Evolutionary conservation across 23 red algal species (phyloP), one percentile per base, ranked within the genome.

Genomic region (Gracilariopsis chorda): DNA sequence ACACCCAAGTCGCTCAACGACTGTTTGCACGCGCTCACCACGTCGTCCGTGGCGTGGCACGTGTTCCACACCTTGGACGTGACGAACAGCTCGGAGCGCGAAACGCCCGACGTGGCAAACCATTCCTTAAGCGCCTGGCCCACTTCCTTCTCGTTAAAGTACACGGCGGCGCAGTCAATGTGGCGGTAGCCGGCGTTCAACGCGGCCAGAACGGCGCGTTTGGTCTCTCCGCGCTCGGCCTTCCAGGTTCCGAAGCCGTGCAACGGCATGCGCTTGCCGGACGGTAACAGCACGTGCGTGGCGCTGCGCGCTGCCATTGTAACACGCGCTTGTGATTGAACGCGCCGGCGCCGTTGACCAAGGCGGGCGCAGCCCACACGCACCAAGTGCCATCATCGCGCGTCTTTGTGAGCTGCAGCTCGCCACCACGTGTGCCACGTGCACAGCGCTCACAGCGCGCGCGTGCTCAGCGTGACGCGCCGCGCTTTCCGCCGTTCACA

Each of bases 161-260:
- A 98, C 6, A 94, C 80, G 7, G 89, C 83, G 20, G 96, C 96
- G 58, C 92, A 95, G 83, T 98, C 96, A 42, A 98, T 92, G 13
- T 94, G 88, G 63, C 96, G 96, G 52, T 98, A 98, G 5, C 96
- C 96, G 32, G 61, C 61, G 43, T 92, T 57, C 44, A 98, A 57
- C 0, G 96, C 96, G 28, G 78, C 59, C 67, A 64, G 25, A 29
- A 98, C 96, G 19, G 88, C 92, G 17, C 47, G 77, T 7, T 84
- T 86, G 14, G 92, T 88, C 47, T 78, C 74, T n/a, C 83, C 96
- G 4, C 70, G 59, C 68, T 67, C 82, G 13, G 96, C 84, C 55
- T 98, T 98, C 96, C 96, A 98, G 0, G 96, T 98, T 20, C 96
- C 96, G 70, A 98, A 90, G 27, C 96, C 96, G 33, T 90, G 49